Conservation (phyloP, 768 basidiomycete species). For the Pisolithus sp. region DNA sequence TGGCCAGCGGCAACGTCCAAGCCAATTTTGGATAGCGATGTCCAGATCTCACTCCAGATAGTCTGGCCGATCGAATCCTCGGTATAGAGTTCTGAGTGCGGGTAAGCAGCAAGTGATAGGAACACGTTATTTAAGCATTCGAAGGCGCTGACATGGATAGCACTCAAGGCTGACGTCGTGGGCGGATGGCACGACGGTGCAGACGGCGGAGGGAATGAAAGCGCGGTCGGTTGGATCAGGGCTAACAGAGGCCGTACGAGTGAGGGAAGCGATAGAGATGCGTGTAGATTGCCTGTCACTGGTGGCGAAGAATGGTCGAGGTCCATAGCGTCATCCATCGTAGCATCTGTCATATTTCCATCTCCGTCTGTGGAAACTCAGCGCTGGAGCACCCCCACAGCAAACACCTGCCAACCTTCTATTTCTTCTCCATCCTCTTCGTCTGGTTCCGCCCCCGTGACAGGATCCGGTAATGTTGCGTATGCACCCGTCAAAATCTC, state of each 20-base stretch:
- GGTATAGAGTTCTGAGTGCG: constrained; percentile 34
- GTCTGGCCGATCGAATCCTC: constrained; percentile 44
- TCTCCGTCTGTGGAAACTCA: constrained; percentile 40
- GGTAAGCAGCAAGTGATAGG: constrained; percentile 55
- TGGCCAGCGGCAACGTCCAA: constrained; percentile 55
- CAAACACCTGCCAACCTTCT: constrained; percentile 27
- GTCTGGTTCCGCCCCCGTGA: constrained; percentile 33
- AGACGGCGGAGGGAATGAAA: constrained; percentile 76
- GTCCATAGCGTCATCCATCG: constrained; percentile 19
- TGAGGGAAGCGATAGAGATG: constrained; percentile 39
- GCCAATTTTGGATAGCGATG: constrained; percentile 51
- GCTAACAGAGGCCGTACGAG: constrained; percentile 64
- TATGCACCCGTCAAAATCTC: constrained; percentile 87
- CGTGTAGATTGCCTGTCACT: constrained; percentile 24
- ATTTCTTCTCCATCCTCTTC: constrained; percentile 28
- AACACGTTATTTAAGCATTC: constrained; percentile 91
- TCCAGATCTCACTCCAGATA: constrained; percentile 67
- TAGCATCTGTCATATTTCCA: constrained; percentile 31
- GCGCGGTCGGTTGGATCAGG: constrained; percentile 65
- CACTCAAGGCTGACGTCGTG: constrained; percentile 77
- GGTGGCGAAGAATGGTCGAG: constrained; percentile 14
- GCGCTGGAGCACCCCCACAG: constrained; percentile 25
- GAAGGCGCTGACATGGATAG: constrained; percentile 77
- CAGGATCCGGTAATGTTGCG: constrained; percentile 78
- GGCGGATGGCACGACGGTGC: constrained; percentile 76